Conservation (phyloP, 1,284 basidiomycete genomes). For the Malassezia obtusa region DNA sequence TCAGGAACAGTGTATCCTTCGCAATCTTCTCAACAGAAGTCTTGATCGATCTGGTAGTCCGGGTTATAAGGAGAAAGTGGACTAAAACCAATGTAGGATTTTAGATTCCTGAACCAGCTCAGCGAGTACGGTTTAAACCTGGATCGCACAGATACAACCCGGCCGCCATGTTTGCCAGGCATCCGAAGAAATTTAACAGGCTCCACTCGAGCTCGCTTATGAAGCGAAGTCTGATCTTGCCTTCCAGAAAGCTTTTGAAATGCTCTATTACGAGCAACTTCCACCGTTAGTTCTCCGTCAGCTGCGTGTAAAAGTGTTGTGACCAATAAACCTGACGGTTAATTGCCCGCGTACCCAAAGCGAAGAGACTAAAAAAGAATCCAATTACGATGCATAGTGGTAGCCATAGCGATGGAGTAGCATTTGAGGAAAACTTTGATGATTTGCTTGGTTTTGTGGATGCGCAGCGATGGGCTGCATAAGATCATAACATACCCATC, state of each 20-base stretch:
- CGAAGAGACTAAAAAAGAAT: not conserved
- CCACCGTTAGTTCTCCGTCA: not conserved
- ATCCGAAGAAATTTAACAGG: too few species aligned
- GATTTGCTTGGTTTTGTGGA: too few species aligned
- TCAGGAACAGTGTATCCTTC: too few species aligned
- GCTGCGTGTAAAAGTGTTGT: not conserved
- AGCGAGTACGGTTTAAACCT: not conserved
- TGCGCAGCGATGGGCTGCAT: not conserved
- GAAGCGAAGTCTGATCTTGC: too few species aligned
- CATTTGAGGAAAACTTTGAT: not conserved
- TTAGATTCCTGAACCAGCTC: not conserved
- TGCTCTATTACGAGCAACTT: not conserved
- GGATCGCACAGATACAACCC: not conserved
- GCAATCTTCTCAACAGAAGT: too few species aligned
- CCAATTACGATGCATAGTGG: not conserved
- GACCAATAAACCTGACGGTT: not conserved
- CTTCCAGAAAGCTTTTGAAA: too few species aligned
- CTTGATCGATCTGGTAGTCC: not conserved
- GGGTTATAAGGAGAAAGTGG: not conserved
- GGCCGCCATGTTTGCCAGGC: too few species aligned
- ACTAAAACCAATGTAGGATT: not conserved
- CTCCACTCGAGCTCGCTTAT: too few species aligned
- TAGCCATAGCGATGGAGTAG: not conserved
- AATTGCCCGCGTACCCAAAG: not conserved
- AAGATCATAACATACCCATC: not conserved